Percentiles rank a stretch among this genome's conserved stretches.
Conservation (phyloP, 2,329 filamentous ascomycete genomes). For the Colletotrichum lentis region DNA sequence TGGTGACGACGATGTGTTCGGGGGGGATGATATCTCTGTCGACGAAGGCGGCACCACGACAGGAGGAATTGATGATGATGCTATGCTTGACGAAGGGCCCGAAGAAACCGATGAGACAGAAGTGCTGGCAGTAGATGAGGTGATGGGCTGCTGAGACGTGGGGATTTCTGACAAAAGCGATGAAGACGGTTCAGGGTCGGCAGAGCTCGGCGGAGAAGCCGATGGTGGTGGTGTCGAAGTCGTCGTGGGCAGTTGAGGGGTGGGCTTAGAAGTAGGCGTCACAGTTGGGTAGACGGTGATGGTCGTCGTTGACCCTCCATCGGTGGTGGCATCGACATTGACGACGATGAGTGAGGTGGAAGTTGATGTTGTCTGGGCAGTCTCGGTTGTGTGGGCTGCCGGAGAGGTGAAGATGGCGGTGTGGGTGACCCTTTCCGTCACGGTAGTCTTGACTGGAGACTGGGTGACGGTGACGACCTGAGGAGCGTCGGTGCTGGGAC, state of each 20-base stretch:
- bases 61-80: neutral
- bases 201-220: slow-evolving; percentile 10
- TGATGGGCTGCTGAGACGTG: neutral
- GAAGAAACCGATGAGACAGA: neutral
- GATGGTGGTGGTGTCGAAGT: slow-evolving; percentile 10
- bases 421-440: slow-evolving; percentile 44
- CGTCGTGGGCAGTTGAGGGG: slow-evolving; percentile 3
- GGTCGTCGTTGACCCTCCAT: slow-evolving; percentile 22
- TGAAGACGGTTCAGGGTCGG: neutral
- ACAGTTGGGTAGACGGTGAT: slow-evolving; percentile 28
- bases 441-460: slow-evolving; percentile 41
- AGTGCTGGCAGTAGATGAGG: neutral
- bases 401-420: slow-evolving; percentile 40
- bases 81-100: neutral
- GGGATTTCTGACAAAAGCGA: neutral
- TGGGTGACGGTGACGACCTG: slow-evolving; percentile 45
- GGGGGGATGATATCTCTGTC: neutral
- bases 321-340: slow-evolving; percentile 41
- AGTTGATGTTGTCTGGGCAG: neutral
- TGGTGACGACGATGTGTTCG: neutral
- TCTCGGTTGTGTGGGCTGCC: slow-evolving; percentile 35
- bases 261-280: slow-evolving; percentile 11
- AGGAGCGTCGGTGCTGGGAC: slow-evolving; percentile 36
- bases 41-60: neutral
- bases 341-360: slow-evolving; percentile 46